Percentiles rank a stretch among this genome's conserved stretches.
These are phyloP conservation scores for Lycium barbarum DNA, from an alignment of 257 asterid genomes.

Conservation along the genomic window DNA sequence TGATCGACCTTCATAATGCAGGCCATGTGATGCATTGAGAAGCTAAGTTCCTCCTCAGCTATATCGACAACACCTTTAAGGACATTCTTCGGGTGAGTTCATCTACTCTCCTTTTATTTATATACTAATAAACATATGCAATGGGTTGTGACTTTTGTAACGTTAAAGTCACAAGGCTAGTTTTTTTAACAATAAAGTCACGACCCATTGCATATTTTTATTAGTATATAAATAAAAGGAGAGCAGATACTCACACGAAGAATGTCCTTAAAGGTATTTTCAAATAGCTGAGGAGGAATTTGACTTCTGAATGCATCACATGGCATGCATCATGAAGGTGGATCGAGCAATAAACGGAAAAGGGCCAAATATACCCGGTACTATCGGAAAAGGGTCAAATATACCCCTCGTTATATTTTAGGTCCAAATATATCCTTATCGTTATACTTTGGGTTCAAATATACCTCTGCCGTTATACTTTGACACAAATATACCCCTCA, in stretches of 20 bases:
- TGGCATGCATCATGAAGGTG: slow-evolving; percentile 1
- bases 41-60: slow-evolving; percentile 22
- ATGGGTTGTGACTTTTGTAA: no score
- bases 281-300: slow-evolving; percentile 16
- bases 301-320: neutral
- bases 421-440: no score
- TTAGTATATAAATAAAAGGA: neutral
- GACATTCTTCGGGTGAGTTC: slow-evolving; percentile 21
- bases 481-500: no score
- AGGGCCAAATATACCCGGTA: no score
- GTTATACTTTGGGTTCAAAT: no score
- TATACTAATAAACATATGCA: no score
- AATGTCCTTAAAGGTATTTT: neutral
- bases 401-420: no score
- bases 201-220: no score
- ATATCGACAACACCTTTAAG: slow-evolving; percentile 13
- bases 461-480: no score
- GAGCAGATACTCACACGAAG: neutral
- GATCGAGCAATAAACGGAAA: neutral
- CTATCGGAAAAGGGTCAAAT: no score
- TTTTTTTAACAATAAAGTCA: no score
- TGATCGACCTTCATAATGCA: neutral
- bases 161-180: no score
- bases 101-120: neutral
- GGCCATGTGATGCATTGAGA: slow-evolving; percentile 18